A percentile compares a stretch with the other conserved stretches of the same genome.
Evolutionary conservation across 495 filamentous ascomycete genomes (phyloP).

Genomic region (Aspergillus sparsus): DNA sequence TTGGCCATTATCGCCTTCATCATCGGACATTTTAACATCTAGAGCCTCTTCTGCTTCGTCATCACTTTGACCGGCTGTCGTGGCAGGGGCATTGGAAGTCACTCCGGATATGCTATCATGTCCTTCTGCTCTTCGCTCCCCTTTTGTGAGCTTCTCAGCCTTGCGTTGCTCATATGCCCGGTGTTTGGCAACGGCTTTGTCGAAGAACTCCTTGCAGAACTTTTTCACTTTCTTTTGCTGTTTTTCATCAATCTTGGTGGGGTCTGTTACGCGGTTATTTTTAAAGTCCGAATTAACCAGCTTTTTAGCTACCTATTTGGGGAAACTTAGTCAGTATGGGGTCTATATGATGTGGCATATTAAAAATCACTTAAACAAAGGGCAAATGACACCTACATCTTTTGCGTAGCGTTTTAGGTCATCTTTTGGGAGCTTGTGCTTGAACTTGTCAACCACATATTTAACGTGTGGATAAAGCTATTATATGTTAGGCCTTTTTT

Average conservation of each 20-base stretch:
- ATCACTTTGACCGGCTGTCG: constrained; percentile 23
- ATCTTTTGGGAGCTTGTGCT: constrained; percentile 78
- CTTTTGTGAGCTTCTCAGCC: constrained; percentile 46
- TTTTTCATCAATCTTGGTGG: constrained; percentile 73
- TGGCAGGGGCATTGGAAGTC: constrained; percentile 15
- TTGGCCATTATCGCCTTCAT: constrained; percentile 44
- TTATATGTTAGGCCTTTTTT: constrained; percentile 13
- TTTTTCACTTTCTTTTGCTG: constrained; percentile 79
- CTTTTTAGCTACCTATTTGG: constrained; percentile 67
- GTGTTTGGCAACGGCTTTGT: constrained; percentile 78
- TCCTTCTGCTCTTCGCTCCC: constrained; percentile 26
- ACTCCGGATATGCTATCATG: not conserved
- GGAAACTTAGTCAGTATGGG: constrained; percentile 12
- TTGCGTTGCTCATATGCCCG: constrained; percentile 66
- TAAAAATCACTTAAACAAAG: not conserved
- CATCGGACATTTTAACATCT: constrained; percentile 57
- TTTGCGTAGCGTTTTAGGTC: constrained; percentile 86
- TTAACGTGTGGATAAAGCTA: constrained; percentile 83
- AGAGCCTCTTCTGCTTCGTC: constrained; percentile 33
- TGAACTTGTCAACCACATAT: constrained; percentile 81
- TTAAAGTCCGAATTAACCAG: constrained; percentile 89
- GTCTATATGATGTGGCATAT: not conserved
- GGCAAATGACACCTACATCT: constrained; percentile 54
- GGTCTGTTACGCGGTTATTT: constrained; percentile 77
- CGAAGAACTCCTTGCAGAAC: constrained; percentile 81